These are phyloP conservation scores for Paratrypanosoma confusum DNA, from an alignment of 208 protist genomes.

Conservation along the genomic window DNA sequence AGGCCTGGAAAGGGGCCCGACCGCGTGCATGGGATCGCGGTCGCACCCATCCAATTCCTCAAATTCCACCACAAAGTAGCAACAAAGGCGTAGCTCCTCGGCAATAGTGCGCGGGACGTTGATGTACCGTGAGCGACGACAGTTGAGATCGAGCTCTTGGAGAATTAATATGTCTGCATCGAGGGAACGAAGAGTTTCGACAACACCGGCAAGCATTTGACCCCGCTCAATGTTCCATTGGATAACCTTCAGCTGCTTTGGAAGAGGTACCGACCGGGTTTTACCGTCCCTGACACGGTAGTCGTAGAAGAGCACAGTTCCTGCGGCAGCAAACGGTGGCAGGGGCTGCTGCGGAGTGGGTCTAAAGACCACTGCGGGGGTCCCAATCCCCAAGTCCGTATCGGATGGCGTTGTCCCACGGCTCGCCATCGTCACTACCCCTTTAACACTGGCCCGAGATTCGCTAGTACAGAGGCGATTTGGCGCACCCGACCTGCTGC, in stretches of 20 bases:
- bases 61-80: conserved; percentile 74
- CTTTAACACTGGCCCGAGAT: too few species aligned
- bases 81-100: conserved; percentile 31
- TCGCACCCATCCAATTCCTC: conserved; percentile 39
- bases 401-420: too few species aligned
- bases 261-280: too few species aligned
- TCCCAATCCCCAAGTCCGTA: too few species aligned
- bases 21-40: conserved; percentile 23
- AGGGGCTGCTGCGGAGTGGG: too few species aligned
- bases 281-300: too few species aligned
- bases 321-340: too few species aligned
- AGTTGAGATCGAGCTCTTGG: conserved; percentile 79
- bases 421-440: too few species aligned
- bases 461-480: too few species aligned
- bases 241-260: conserved; percentile 29
- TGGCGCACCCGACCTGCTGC: too few species aligned
- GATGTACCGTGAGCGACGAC: conserved; percentile 39
- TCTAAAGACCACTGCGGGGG: too few species aligned
- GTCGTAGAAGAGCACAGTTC: conserved; percentile 77
- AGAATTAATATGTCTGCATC: conserved; percentile 60
- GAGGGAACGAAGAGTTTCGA: conserved; percentile 24
- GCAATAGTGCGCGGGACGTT: conserved; percentile 58
- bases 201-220: conserved; percentile 38
- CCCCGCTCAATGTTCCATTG: conserved; percentile 86
- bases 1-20: conserved; percentile 28